phyloP scores from a whole-genome alignment of 208 protist species.

The Lotmaria passim region DNA sequence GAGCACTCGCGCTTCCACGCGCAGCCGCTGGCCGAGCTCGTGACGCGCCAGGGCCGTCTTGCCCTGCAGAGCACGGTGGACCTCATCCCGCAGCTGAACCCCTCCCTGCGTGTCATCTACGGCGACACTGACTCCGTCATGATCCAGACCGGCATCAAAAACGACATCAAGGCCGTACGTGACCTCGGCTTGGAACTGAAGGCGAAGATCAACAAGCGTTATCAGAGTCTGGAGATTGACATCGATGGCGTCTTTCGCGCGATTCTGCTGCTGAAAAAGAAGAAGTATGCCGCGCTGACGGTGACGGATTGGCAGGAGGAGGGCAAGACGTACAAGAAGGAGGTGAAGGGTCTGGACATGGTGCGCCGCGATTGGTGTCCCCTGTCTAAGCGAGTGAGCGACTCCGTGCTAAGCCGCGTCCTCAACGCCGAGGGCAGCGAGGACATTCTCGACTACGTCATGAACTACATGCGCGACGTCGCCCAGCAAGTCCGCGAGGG shows the following conservation, averaged over 20 bases:
- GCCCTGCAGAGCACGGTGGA: slow-evolving; percentile 96
- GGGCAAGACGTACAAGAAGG: slow-evolving; percentile 74
- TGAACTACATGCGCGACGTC: slow-evolving; percentile 91
- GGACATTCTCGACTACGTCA: slow-evolving; percentile 92
- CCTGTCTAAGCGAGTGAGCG: slow-evolving; percentile 94
- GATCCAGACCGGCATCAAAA: slow-evolving; percentile 97
- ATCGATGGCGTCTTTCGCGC: slow-evolving; percentile 99
- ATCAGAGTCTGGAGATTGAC: slow-evolving; percentile 98
- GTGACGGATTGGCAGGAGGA: slow-evolving; percentile 81
- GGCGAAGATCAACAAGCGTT: slow-evolving; percentile 97
- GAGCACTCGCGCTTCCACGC: slow-evolving; percentile 98
- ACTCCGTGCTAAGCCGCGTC: slow-evolving; percentile 94
- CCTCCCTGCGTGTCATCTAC: slow-evolving; percentile 94
- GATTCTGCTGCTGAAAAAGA: slow-evolving; percentile 97
- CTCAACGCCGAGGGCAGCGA: slow-evolving; percentile 86
- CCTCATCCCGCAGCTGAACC: slow-evolving; percentile 90
- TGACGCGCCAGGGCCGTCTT: slow-evolving; percentile 96
- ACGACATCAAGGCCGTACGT: slow-evolving; percentile 85
- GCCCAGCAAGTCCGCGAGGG: slow-evolving; percentile 72
- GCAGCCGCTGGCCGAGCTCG: slow-evolving; percentile 97
- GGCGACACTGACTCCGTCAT: slow-evolving; percentile 99
- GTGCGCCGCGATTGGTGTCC: slow-evolving; percentile 99
- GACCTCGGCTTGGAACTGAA: slow-evolving; percentile 93
- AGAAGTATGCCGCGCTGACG: slow-evolving; percentile 94
- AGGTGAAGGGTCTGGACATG: slow-evolving; percentile 99